These are phyloP conservation scores for Pisolithus orientalis DNA, from an alignment of 768 basidiomycete genomes.

Conservation along the genomic window DNA sequence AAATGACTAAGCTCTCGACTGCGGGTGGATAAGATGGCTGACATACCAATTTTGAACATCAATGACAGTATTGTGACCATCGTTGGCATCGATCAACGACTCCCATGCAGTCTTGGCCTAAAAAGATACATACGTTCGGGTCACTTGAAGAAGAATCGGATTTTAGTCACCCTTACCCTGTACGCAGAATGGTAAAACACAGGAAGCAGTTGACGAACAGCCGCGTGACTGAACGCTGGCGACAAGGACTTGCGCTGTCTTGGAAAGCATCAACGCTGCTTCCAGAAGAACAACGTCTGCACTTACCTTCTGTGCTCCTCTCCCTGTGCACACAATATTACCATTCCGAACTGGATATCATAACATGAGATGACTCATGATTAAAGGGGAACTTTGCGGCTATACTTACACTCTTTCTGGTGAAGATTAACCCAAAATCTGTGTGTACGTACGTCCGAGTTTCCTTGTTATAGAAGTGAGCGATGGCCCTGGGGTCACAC, in stretches of 20 bases:
- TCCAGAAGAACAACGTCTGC: background rate
- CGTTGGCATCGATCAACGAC: background rate
- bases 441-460: slow-evolving; percentile 31
- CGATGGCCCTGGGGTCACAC: slow-evolving; percentile 3
- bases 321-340: slow-evolving; percentile 35
- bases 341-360: slow-evolving; percentile 25
- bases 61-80: background rate
- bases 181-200: slow-evolving; percentile 23
- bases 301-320: slow-evolving; percentile 37
- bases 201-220: slow-evolving; percentile 15
- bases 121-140: background rate
- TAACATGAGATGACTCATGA: background rate
- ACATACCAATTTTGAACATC: slow-evolving; percentile 7
- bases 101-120: slow-evolving; percentile 17
- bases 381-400: background rate
- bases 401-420: slow-evolving; percentile 20
- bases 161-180: background rate
- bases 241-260: slow-evolving; percentile 19
- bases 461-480: slow-evolving; percentile 45
- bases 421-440: slow-evolving; percentile 12
- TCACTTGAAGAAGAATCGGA: background rate
- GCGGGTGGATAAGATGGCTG: background rate
- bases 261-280: background rate
- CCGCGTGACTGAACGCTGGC: slow-evolving; percentile 5
- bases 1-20: background rate